phyloP scores from a whole-genome alignment of 2,329 filamentous ascomycete species.

The Cytospora schulzeri region DNA sequence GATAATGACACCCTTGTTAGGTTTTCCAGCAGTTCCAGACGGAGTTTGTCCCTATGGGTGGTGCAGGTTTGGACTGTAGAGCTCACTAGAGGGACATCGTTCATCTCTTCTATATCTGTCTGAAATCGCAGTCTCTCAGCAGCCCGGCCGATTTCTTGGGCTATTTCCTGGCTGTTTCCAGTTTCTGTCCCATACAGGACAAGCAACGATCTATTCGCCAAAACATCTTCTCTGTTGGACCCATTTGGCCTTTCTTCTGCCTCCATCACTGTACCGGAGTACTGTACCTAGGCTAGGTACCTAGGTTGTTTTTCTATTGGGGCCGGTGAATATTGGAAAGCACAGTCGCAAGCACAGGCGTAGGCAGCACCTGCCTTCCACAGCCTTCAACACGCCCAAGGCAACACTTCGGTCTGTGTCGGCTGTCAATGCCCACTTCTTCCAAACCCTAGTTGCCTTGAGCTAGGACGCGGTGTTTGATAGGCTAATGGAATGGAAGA shows the following conservation, averaged over 20 bases:
- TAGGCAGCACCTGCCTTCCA: conserved; percentile 1
- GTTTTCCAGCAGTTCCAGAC: not conserved
- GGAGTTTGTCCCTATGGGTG: no score
- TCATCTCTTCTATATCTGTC: conserved; percentile 75
- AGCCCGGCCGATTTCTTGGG: conserved; percentile 76
- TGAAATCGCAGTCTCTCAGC: conserved; percentile 78
- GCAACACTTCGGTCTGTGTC: not conserved
- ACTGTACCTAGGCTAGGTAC: not conserved
- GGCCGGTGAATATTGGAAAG: not conserved
- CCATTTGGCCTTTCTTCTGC: conserved; percentile 11
- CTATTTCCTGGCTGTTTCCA: conserved; percentile 89
- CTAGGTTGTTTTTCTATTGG: not conserved
- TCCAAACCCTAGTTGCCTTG: not conserved
- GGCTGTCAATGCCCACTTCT: not conserved
- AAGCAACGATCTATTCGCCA: conserved; percentile 52
- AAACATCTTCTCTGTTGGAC: conserved; percentile 22
- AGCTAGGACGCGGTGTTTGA: not conserved
- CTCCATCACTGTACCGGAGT: conserved; percentile 11
- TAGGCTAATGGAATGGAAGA: not conserved
- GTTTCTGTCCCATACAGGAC: conserved; percentile 94
- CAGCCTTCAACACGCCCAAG: not conserved
- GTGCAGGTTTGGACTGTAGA: conserved; percentile 7
- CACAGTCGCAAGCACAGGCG: not conserved
- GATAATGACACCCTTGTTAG: conserved; percentile 13
- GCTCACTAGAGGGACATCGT: conserved; percentile 74